Evolutionary conservation across 768 basidiomycete species (phyloP).

Genomic region (Lactarius quietus): DNA sequence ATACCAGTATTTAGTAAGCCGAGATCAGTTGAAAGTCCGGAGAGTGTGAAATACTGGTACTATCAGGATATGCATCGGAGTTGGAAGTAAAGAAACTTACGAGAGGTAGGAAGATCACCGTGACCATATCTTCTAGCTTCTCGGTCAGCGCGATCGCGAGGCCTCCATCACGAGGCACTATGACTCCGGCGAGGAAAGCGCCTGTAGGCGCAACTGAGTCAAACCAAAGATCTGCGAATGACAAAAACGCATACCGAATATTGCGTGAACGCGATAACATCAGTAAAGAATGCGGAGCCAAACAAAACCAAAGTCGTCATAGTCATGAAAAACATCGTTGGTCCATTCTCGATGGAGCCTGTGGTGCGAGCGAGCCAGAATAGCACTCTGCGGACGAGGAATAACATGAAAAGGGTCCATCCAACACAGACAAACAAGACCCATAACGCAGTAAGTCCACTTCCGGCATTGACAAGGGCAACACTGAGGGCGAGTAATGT

Average conservation of each 20-base stretch:
- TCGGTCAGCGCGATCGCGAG: conserved; percentile 86
- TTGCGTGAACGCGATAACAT: conserved; percentile 87
- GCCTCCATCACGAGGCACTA: conserved; percentile 85
- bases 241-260: conserved; percentile 57
- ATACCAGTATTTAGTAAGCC: conserved; percentile 77
- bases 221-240: neutral
- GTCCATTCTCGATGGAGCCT: conserved; percentile 77
- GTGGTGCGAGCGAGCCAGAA: conserved; percentile 72
- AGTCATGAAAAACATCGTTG: conserved; percentile 89
- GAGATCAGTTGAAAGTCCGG: conserved; percentile 86
- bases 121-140: conserved; percentile 94
- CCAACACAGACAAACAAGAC: conserved; percentile 77
- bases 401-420: conserved; percentile 74
- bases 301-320: conserved; percentile 76
- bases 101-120: conserved; percentile 84
- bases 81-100: conserved; percentile 38
- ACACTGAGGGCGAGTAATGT: conserved; percentile 84
- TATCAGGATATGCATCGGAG: neutral
- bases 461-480: conserved; percentile 85
- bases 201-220: conserved; percentile 37
- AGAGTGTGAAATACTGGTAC: conserved; percentile 82
- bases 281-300: conserved; percentile 88
- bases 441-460: conserved; percentile 80
- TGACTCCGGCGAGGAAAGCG: conserved; percentile 76
- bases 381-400: conserved; percentile 59